Percentiles rank a stretch among this genome's conserved stretches.
These are phyloP conservation scores for Drechslerella coelobrocha DNA, from an alignment of 2,329 filamentous ascomycete species.

Conservation along the genomic window DNA sequence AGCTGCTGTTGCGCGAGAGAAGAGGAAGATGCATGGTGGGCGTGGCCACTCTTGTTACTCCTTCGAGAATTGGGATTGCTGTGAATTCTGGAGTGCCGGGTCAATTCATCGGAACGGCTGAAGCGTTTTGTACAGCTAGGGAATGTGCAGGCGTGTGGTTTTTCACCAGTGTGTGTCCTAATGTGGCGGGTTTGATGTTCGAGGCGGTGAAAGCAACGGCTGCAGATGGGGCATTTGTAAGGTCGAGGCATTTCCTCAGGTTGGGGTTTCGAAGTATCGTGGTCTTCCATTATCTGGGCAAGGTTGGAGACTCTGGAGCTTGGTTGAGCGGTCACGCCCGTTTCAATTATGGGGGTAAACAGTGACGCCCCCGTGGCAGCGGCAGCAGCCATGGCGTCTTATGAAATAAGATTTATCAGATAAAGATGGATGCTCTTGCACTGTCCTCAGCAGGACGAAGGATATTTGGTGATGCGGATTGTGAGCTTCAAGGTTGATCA, in stretches of 20 bases:
- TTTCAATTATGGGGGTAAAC: conserved; percentile 50
- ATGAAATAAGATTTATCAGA: neutral
- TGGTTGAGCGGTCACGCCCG: conserved; percentile 41
- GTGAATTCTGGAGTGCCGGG: conserved; percentile 95
- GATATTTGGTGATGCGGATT: neutral
- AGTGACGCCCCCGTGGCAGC: conserved; percentile 29
- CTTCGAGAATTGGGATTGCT: conserved; percentile 97
- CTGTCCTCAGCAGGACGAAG: neutral
- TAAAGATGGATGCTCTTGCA: neutral
- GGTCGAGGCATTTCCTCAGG: conserved; percentile 80
- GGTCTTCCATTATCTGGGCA: conserved; percentile 49
- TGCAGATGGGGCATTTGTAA: conserved; percentile 98
- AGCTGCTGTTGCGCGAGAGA: conserved; percentile 57
- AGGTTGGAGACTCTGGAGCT: conserved; percentile 44
- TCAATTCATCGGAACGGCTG: conserved; percentile 93
- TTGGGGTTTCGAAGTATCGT: conserved; percentile 47
- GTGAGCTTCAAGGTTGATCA: neutral
- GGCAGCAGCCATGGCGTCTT: conserved; percentile 44
- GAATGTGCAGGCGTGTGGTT: conserved; percentile 94
- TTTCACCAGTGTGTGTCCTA: conserved; percentile 95
- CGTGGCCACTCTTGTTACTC: conserved; percentile 75
- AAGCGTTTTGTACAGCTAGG: conserved; percentile 97
- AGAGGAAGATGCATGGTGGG: conserved; percentile 27
- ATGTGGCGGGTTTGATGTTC: conserved; percentile 95
- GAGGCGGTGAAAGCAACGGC: conserved; percentile 96